Base-by-base conservation (phyloP, 768 basidiomycete species). In the Boletus bicolor region DNA sequence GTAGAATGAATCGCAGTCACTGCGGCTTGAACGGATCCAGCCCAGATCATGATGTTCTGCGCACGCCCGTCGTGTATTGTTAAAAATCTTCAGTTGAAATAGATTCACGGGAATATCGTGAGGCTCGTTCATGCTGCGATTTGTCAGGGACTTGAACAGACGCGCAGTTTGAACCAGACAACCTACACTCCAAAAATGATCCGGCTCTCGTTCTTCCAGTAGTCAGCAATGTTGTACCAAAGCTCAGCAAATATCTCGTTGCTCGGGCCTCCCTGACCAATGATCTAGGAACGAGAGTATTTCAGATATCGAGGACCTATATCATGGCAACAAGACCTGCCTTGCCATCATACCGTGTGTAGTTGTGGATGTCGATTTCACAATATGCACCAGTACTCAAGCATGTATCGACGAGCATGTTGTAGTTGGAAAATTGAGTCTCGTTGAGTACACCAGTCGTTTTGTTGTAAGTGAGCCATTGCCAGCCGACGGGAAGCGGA, bases 401-500 rank as follows among this genome's bases (percentile, higher is more conserved):
- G 61, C 79, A 79, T 21, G 54, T 65, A 1, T 56, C 34, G 21
- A 63, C 59, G 56, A 55, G 76, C 76, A 66, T 82, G 76, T 85
- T 78, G 61, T 84, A 85, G 54, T 77, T 68, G 1, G 68, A 65
- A 52, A 84, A 76, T 54, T 79, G 80, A 10, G 63, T 68, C 10
- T 73, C 57, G 65, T 79, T 67, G 28, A 85, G 64, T 7, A 72
- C 62, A 4, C 75, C 78, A 34, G 72, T 75, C 39, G 72, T 59
- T 19, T 73, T 65, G 55, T 72, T 61, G 58, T 73, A 68, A 0
- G 73, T 75, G 42, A 82, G 71, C 65, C 73, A 82, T 60, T 85
- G 84, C 83, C 84, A 85, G 26, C 77, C 79, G 6, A 82, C 78
- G 1, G 84, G 83, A 19, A 85, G 75, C 84, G 82, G 75, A 85